phyloP scores from a whole-genome alignment of 1,284 basidiomycete species.

The Taiwanofungus camphoratus region DNA sequence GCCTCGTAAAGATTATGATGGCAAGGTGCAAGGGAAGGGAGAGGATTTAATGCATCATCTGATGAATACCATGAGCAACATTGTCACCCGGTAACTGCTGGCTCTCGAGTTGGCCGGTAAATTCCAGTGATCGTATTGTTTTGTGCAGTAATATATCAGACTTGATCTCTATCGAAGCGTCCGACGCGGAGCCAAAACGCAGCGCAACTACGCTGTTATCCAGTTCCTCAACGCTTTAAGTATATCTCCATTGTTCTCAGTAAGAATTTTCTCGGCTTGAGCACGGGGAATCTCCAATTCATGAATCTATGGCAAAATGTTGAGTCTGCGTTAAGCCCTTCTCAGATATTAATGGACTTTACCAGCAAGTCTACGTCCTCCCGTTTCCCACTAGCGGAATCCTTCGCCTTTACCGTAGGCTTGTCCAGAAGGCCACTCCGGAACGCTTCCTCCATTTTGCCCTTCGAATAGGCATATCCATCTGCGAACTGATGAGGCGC shows the following conservation, averaged over 20 bases:
- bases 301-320: conserved; percentile 37
- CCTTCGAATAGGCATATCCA: conserved; percentile 61
- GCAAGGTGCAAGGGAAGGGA: conserved; percentile 1
- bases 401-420: conserved; percentile 38
- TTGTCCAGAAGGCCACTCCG: conserved; percentile 54
- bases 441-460: conserved; percentile 59
- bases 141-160: too few relatives aligned
- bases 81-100: too few relatives aligned
- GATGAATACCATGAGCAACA: too few relatives aligned
- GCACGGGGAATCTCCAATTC: conserved; percentile 58
- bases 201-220: conserved; percentile 11
- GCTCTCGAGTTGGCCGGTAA: too few relatives aligned
- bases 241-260: conserved; percentile 34
- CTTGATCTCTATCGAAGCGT: too few relatives aligned
- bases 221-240: conserved; percentile 27
- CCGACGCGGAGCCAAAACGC: too few relatives aligned
- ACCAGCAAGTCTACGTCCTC: conserved; percentile 66
- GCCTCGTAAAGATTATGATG: not conserved
- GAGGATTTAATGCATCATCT: too few relatives aligned
- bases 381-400: conserved; percentile 36
- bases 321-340: not conserved
- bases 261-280: conserved; percentile 53
- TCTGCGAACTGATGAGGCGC: conserved; percentile 48
- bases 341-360: conserved; percentile 18
- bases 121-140: too few relatives aligned